Evolutionary conservation across 164 flowering plant genomes (phyloP).

Genomic region (Platanus orientalis): DNA sequence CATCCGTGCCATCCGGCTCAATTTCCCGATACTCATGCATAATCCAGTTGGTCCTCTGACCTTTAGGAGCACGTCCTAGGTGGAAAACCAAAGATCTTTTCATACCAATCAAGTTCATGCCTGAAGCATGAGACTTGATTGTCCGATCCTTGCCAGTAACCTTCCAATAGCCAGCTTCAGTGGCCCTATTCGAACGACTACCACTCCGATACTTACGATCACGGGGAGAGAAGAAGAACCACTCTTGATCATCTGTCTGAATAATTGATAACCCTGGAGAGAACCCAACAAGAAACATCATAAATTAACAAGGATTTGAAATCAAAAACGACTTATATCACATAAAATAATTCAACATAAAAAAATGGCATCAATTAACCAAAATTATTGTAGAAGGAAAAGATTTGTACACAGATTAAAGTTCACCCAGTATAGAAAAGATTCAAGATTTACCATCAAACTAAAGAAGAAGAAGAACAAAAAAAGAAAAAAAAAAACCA

Average conservation of each 20-base stretch:
- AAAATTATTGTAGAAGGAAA: too few species aligned
- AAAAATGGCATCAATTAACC: too few species aligned
- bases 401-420: too few species aligned
- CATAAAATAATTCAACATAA: too few species aligned
- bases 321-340: too few species aligned
- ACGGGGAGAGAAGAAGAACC: conserved; percentile 67
- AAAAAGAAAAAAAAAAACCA: too few species aligned
- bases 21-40: conserved; percentile 75
- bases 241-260: conserved; percentile 47
- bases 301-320: neutral
- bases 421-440: too few species aligned
- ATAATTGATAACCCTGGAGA: conserved; percentile 54
- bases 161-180: conserved; percentile 72
- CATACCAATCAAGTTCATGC: conserved; percentile 38
- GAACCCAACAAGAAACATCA: too few species aligned
- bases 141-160: conserved; percentile 72
- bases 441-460: too few species aligned
- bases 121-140: conserved; percentile 31
- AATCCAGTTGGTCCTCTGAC: conserved; percentile 61
- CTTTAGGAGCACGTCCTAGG: conserved; percentile 66
- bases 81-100: conserved; percentile 76
- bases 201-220: conserved; percentile 78
- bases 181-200: conserved; percentile 59
- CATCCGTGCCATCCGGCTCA: conserved; percentile 47
- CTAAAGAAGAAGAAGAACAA: too few species aligned